Conservation (phyloP, 768 basidiomycete species). For the Chalciporus chontae region DNA sequence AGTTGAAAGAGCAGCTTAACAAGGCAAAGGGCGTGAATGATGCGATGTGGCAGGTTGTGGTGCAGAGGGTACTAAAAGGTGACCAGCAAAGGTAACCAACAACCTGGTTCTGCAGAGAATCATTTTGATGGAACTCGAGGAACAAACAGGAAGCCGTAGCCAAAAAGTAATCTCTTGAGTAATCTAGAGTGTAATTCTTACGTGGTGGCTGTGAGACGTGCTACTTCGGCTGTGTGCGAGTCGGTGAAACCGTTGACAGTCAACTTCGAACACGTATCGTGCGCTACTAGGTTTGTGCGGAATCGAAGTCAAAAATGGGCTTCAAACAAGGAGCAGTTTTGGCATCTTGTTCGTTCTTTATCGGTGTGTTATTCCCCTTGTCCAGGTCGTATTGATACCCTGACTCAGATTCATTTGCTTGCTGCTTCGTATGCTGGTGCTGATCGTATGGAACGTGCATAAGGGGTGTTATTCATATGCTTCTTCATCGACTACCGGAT, state of each 20-base stretch:
- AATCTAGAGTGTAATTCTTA: too few relatives aligned
- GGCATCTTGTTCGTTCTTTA: slow-evolving; percentile 83
- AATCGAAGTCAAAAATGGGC: slow-evolving; percentile 51
- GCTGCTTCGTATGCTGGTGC: not conserved
- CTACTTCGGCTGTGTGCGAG: too few relatives aligned
- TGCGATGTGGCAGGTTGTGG: slow-evolving; percentile 86
- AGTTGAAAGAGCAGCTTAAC: slow-evolving; percentile 64
- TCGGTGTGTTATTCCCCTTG: slow-evolving; percentile 52
- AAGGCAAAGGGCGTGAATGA: slow-evolving; percentile 92
- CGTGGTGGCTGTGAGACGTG: slow-evolving; percentile 24
- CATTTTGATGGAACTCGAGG: slow-evolving; percentile 6
- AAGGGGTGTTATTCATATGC: slow-evolving; percentile 81
- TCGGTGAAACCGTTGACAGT: too few relatives aligned
- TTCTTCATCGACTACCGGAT: slow-evolving; percentile 86
- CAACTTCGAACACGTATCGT: not conserved
- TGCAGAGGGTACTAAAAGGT: slow-evolving; percentile 53
- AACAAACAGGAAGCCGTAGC: not conserved
- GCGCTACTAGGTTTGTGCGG: not conserved
- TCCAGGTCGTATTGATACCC: slow-evolving; percentile 14
- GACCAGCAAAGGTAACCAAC: not conserved
- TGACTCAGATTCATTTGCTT: not conserved
- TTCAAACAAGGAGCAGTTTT: slow-evolving; percentile 90
- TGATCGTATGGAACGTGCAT: not conserved
- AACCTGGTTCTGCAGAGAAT: not conserved
- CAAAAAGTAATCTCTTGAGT: not conserved